Conservation (phyloP, 2,329 filamentous ascomycete genomes). For the Xylaria sp. region DNA sequence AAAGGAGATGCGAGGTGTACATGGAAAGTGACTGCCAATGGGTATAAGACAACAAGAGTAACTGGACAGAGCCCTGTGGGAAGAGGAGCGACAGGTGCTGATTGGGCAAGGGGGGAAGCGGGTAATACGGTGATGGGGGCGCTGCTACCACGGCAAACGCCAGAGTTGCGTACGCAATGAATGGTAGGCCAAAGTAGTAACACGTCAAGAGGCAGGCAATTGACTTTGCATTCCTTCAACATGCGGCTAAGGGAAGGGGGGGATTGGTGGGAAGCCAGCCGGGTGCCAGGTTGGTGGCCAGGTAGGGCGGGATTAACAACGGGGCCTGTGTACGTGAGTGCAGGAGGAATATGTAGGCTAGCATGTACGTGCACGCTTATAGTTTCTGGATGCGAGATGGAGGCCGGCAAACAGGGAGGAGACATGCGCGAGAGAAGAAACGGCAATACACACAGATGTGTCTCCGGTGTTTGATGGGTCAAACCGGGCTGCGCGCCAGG, state of each 20-base stretch:
- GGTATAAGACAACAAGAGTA: slow-evolving; percentile 37
- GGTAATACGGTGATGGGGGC: slow-evolving; percentile 38
- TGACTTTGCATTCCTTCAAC: slow-evolving; percentile 39
- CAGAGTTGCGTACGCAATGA: slow-evolving; percentile 34
- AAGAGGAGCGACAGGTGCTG: slow-evolving; percentile 27
- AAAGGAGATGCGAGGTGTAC: slow-evolving; percentile 35
- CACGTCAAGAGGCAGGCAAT: slow-evolving; percentile 45
- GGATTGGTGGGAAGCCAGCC: slow-evolving; percentile 39
- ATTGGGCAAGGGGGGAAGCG: slow-evolving; percentile 38
- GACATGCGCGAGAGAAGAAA: slow-evolving; percentile 25
- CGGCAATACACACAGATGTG: slow-evolving; percentile 28
- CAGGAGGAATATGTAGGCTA: slow-evolving; percentile 35
- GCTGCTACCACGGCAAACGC: slow-evolving; percentile 41
- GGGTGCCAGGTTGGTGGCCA: slow-evolving; percentile 29
- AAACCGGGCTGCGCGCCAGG: slow-evolving; percentile 70
- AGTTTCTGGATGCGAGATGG: slow-evolving; percentile 30
- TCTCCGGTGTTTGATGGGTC: slow-evolving; percentile 55
- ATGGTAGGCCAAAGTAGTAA: slow-evolving; percentile 42
- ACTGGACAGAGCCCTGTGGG: slow-evolving; percentile 37
- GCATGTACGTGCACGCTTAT: slow-evolving; percentile 35
- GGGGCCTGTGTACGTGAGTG: slow-evolving; percentile 28
- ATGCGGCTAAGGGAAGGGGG: slow-evolving; percentile 34
- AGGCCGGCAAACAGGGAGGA: slow-evolving; percentile 18
- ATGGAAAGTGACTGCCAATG: slow-evolving; percentile 27
- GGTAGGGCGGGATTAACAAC: slow-evolving; percentile 34